Conservation (phyloP, 225 moss, liverwort and hornwort genomes). For the Neckera pumila region DNA sequence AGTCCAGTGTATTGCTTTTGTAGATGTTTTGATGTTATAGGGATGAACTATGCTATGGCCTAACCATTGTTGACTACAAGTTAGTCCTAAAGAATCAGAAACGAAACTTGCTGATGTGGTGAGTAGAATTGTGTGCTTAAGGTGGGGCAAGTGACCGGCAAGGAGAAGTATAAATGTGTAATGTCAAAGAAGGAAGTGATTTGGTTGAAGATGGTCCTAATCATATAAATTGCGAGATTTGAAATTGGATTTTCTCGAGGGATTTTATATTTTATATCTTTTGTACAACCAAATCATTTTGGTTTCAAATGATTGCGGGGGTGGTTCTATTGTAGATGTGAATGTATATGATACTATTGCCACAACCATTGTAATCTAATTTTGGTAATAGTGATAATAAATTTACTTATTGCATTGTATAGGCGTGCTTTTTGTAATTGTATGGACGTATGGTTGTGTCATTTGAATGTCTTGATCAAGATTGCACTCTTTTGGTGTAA, state of each 20-base stretch:
- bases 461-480: background rate
- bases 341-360: background rate
- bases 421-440: background rate
- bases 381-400: background rate
- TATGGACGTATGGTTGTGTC: background rate
- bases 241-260: background rate
- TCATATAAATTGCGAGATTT: background rate
- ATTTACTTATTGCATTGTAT: background rate
- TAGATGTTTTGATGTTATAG: background rate
- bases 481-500: background rate
- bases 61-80: background rate
- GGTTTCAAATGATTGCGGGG: background rate
- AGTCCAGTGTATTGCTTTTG: background rate
- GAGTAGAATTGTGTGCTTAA: background rate
- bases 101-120: too few relatives aligned
- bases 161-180: background rate
- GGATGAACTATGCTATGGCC: background rate
- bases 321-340: background rate
- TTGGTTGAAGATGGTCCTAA: background rate
- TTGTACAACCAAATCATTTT: background rate
- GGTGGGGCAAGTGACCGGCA: background rate
- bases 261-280: background rate
- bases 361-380: background rate
- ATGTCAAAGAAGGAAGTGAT: background rate
- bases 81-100: too few relatives aligned